Conservation (phyloP, 139 green algal genomes). For the Chlamydomonas sp. region DNA sequence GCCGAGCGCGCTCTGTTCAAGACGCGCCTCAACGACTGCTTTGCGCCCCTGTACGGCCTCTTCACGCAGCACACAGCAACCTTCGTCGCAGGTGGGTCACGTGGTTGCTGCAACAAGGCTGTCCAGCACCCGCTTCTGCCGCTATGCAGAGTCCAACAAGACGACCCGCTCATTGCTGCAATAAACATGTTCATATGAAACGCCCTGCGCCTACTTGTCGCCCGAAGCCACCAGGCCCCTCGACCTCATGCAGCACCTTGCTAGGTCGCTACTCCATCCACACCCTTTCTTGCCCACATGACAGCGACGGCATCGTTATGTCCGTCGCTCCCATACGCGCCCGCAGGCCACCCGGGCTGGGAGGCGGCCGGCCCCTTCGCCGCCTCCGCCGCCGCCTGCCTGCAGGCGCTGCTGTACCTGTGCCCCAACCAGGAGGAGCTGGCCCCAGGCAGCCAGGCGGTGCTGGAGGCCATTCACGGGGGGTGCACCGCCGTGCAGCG, state of each 20-base stretch:
- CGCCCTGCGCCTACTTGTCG: too few relatives aligned
- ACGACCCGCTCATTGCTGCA: too few relatives aligned
- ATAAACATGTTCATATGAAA: too few relatives aligned
- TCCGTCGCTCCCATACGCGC: too few relatives aligned
- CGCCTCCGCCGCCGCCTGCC: conserved; percentile 49
- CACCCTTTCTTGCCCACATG: neutral
- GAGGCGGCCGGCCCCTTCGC: conserved; percentile 57
- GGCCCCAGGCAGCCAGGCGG: conserved; percentile 31
- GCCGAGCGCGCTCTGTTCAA: conserved; percentile 66
- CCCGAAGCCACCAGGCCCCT: too few relatives aligned
- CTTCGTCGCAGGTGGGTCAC: conserved; percentile 25
- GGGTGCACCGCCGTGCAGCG: conserved; percentile 50
- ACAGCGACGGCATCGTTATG: too few relatives aligned
- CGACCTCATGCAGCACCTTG: too few relatives aligned
- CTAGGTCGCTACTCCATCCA: too few relatives aligned
- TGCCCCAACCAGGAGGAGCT: conserved; percentile 29
- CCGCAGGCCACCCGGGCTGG: conserved; percentile 24
- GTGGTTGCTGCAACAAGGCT: neutral
- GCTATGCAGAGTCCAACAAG: neutral
- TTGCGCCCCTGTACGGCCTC: conserved; percentile 54
- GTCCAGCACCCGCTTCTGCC: neutral
- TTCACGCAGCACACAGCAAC: conserved; percentile 34
- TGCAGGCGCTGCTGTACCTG: conserved; percentile 53
- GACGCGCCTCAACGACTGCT: conserved; percentile 48
- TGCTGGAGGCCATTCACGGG: conserved; percentile 56